phyloP scores from a whole-genome alignment of 352 stramenopile species.

The Globisporangium parvum region DNA sequence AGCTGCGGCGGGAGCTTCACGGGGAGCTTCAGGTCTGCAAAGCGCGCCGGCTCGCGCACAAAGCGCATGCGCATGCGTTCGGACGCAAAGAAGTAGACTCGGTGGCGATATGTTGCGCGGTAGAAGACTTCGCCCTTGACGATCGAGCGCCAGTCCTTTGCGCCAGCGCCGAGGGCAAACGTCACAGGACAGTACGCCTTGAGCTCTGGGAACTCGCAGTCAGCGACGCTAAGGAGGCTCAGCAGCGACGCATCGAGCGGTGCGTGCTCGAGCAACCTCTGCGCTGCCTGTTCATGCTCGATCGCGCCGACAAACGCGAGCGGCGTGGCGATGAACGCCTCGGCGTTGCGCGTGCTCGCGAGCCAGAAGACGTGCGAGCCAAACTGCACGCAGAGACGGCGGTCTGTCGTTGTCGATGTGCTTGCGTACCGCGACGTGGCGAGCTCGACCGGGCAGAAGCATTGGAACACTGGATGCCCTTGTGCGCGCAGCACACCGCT shows the following conservation, averaged over 20 bases:
- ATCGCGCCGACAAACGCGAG: constrained; percentile 25
- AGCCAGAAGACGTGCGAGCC: constrained; percentile 36
- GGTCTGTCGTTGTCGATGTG: constrained; percentile 17
- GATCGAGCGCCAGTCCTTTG: constrained; percentile 38
- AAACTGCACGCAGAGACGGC: constrained; percentile 40
- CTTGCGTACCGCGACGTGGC: constrained; percentile 23
- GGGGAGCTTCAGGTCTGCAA: constrained; percentile 34
- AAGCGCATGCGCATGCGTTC: constrained; percentile 43
- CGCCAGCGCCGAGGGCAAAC: constrained; percentile 28
- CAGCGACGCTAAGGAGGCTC: constrained; percentile 49
- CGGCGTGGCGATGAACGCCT: constrained; percentile 25
- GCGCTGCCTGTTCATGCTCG: constrained; percentile 25
- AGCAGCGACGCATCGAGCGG: constrained; percentile 59
- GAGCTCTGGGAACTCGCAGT: constrained; percentile 66
- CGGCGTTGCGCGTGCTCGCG: constrained; percentile 24
- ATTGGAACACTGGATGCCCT: constrained; percentile 29
- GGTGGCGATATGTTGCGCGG: constrained; percentile 45
- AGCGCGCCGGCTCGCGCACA: constrained; percentile 36
- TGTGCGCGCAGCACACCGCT: constrained; percentile 18
- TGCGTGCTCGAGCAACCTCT: constrained; percentile 22
- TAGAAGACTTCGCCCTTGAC: constrained; percentile 58
- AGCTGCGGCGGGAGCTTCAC: constrained; percentile 64
- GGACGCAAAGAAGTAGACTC: constrained; percentile 55
- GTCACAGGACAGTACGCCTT: constrained; percentile 75
- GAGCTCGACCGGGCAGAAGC: constrained; percentile 64